Base-by-base conservation (phyloP, 768 basidiomycete genomes). In the Lactarius indigo region DNA sequence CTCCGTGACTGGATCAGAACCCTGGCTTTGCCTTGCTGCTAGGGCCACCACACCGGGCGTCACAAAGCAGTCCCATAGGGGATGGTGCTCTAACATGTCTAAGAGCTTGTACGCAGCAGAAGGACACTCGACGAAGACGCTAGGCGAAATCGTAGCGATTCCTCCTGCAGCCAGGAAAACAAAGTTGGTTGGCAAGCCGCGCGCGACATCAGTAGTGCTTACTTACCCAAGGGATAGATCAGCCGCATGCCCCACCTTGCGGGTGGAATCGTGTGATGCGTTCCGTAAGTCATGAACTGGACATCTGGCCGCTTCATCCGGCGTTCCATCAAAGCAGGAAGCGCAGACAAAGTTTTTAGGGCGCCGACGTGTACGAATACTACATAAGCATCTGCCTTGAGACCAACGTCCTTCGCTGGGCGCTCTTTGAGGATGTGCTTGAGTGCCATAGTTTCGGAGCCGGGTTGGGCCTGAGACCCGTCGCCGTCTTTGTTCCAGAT, bases 321-420 rank as follows among this genome's bases (percentile, higher is more conserved):
- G 61, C 85, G 79, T 33, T 82, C 79, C 12, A 78, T 79, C 37
- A 90, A 74, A 3, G 75, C 77, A 2, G 85, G 83, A 35, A 90
- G 73, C 15, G 78, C 78, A 64, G 82, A 77, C 10, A 92, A 66
- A 1, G 75, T 79, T 52, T 73, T 73, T 64, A 92, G 71, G 2
- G 87, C 80, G 23, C 84, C 83, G 18, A 85, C 81, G 72, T 91
- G 87, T 28, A 90, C 80, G 66, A 91, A 92, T n/a, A 91, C 72
- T 28, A 85, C 75, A 13, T 85, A 75, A 28, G 78, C 77, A 57
- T 82, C 80, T 28, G 80, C 78, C 37, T 66, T 63, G 33, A 28
- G 26, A 5, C 61, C 62, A 10, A 56, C 58, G 52, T 69, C 61
- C 31, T 47, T 42, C 31, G 68, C 68, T n/a, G 64, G 50, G 50